Evolutionary conservation across 805 yeast genomes (phyloP).

Genomic region (Saccharomycopsis selenospora): DNA sequence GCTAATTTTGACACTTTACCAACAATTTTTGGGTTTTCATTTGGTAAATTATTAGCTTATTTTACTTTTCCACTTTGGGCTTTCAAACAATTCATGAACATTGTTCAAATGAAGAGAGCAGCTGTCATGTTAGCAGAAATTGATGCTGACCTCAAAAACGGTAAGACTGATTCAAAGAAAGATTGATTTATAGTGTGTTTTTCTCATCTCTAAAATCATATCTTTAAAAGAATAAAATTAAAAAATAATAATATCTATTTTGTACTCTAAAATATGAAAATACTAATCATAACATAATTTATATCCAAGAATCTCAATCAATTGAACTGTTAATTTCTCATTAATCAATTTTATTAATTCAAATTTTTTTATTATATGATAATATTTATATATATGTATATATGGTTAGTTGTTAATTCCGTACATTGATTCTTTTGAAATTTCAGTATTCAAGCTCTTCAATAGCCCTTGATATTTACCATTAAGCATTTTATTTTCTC

Average conservation of each 20-base stretch:
- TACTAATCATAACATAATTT: too few species aligned
- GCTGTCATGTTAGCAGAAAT: slow-evolving; percentile 68
- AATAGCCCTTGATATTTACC: not conserved
- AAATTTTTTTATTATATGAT: too few species aligned
- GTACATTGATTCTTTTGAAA: not conserved
- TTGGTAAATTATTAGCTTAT: slow-evolving; percentile 15
- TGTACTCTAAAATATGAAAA: too few species aligned
- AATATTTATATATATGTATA: not conserved
- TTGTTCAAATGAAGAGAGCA: slow-evolving; percentile 82
- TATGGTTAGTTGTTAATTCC: not conserved
- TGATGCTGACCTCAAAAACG: slow-evolving; percentile 54
- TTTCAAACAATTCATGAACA: slow-evolving; percentile 85
- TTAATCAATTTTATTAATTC: too few species aligned
- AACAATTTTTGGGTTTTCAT: slow-evolving; percentile 22
- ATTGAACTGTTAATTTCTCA: too few species aligned
- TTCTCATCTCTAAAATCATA: too few species aligned
- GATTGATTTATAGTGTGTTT: too few species aligned
- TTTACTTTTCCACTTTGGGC: slow-evolving; percentile 71
- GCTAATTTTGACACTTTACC: slow-evolving; percentile 46
- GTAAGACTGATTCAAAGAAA: slow-evolving; percentile 11
- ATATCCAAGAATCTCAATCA: too few species aligned
- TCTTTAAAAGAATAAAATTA: too few species aligned
- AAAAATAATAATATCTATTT: too few species aligned
- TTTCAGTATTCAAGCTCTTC: not conserved
- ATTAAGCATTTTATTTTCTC: not conserved